Base-by-base conservation (phyloP, 257 asterid species). In the Solanum chilense region DNA sequence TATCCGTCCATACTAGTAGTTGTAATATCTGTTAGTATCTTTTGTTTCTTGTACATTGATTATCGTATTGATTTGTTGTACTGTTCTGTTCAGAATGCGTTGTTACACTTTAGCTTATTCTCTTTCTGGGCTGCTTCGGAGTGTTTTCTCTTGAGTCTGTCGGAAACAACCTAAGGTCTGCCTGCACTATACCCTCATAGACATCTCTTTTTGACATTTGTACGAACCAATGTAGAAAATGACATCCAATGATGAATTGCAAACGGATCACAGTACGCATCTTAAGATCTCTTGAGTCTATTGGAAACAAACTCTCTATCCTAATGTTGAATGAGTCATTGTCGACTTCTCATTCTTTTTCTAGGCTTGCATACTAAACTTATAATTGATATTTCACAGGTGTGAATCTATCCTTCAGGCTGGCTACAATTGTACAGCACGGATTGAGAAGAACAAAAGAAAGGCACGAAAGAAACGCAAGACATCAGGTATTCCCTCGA, bases 331-430 rank as follows among this genome's bases (percentile, higher is more conserved):
- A 78, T 29, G 66, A 78, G 70, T 60, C 29, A 81, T 81, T 1
- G 45, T 2, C 12, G 11, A 11, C 85, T 47, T 45, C 5, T 78
- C 85, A 49, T 18, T 69, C 62, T 4, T 12, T 49, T 81, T 81
- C 20, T 6, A 18, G 21, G 45, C 74, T 71, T 73, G 60, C 69
- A 8, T 71, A 21, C 39, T 52, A 49, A 49, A 73, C 37, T 69
- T 86, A 2, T 66, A 29, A n/a, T 86, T 10, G 41, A 64, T 88
- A 71, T 86, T 88, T 82, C 31, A 41, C 94, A 95, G 98, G 89
- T 94, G 98, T 68, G 95, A 93, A 90, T 89, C 98, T 49, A 87
- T 94, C 86, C 94, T 96, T 85, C 92, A 93, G 88, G 94, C 97
- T 11, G 97, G 98, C 80, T 80, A 86, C 56, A 96, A 94, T 14